phyloP scores from a whole-genome alignment of 768 basidiomycete genomes.

The Suillus occidentalis region DNA sequence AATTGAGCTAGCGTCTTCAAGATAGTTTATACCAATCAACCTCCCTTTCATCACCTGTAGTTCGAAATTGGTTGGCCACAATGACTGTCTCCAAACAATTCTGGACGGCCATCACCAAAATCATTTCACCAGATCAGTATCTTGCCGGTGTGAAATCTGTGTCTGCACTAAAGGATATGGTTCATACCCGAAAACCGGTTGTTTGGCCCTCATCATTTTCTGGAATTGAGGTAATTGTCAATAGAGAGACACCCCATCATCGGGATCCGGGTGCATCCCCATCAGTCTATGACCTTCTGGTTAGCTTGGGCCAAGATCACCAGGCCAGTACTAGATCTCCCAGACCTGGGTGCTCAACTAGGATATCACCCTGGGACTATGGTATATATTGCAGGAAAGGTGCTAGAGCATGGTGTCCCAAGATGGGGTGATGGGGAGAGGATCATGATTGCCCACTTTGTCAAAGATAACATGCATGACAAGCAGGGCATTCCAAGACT shows the following conservation, averaged over 20 bases:
- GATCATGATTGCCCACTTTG: neutral
- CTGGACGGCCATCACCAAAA: neutral
- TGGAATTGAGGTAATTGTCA: slow-evolving; percentile 9
- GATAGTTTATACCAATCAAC: neutral
- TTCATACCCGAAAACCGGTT: neutral
- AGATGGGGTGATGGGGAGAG: neutral
- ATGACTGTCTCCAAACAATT: neutral
- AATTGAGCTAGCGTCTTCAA: neutral
- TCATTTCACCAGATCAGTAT: neutral
- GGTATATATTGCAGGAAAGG: neutral
- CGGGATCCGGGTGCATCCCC: neutral
- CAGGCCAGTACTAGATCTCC: neutral
- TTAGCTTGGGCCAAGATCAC: slow-evolving; percentile 1
- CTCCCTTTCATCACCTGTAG: neutral
- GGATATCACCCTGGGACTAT: slow-evolving; percentile 4
- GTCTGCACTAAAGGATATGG: neutral
- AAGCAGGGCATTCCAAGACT: neutral
- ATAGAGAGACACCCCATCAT: neutral
- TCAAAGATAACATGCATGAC: slow-evolving; percentile 3
- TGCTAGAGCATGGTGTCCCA: neutral
- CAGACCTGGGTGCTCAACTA: slow-evolving; percentile 1
- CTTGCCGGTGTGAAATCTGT: neutral
- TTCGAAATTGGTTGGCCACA: neutral
- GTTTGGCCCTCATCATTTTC: slow-evolving; percentile 6
- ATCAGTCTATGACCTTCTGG: slow-evolving; percentile 4